Base-by-base conservation (phyloP, 352 stramenopile genomes). In the Phytophthora pseudosyringae region DNA sequence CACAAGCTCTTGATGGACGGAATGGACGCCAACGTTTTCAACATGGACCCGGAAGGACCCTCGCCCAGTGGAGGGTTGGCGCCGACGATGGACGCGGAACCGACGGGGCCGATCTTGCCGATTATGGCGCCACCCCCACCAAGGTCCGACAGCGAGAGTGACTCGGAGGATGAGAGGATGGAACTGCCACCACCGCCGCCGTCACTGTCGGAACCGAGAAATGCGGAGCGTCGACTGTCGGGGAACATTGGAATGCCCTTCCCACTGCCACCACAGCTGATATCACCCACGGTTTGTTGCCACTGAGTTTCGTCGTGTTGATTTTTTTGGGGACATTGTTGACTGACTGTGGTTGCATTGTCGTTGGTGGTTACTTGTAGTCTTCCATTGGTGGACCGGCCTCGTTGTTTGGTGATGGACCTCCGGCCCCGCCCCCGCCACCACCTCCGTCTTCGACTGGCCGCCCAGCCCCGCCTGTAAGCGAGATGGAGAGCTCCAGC, bases 1-100 rank as follows among this genome's bases (percentile, higher is more conserved):
- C 84, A 95, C 21, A 95, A 95, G 50, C 79, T 95, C 41, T 40
- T 86, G 62, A 89, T 95, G 70, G 87, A 93, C 43, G 87, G 81
- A 36, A 75, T 95, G 59, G 77, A 93, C 52, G 41, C 83, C 3
- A 74, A 53, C 32, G 78, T 95, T 56, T 61, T 90, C 13, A 91
- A 75, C n/a, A 91, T 94, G 83, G 84, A 94, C 53, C 84, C 84
- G 6, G 83, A 94, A 49, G 84, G 86, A 13, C 84, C 86, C 1
- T 93, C 86, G 1, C 86, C 86, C 0, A 92, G 82, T 11, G 82
- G 71, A 33, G 73, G 65, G 4, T 33, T 60, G 8, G 67, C 76
- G 13, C 70, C 76, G 31, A 73, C 44, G 25, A 71, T 71, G 36
- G 45, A 64, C 32, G 38, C 66, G 45, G 44, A 81, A 58, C 39